Conservation (phyloP, 495 filamentous ascomycete species). For the Eremomyces bilateralis region DNA sequence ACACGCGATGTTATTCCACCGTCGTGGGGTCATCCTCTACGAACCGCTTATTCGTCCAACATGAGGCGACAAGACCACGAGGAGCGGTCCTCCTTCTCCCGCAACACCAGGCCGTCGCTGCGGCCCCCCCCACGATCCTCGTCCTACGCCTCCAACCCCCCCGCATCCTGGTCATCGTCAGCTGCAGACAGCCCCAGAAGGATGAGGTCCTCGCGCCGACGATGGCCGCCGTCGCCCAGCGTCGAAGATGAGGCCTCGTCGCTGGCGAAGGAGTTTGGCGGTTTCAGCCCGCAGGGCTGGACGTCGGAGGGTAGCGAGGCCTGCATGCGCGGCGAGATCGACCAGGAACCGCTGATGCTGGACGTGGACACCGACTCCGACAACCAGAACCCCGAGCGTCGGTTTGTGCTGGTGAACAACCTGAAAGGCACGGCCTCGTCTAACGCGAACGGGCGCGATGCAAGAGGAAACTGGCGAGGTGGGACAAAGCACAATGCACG, state of each 20-base stretch:
- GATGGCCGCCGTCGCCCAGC: constrained; percentile 17
- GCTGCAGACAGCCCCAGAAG: too few species aligned
- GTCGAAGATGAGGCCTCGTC: constrained; percentile 18
- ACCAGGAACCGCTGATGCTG: constrained; percentile 20
- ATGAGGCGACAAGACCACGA: too few species aligned
- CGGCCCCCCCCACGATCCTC: too few species aligned
- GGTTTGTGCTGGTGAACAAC: constrained; percentile 14
- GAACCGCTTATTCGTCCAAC: too few species aligned
- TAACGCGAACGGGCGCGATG: not conserved
- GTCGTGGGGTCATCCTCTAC: too few species aligned
- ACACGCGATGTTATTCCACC: too few species aligned
- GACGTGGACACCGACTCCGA: constrained; percentile 11
- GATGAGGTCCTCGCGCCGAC: too few species aligned
- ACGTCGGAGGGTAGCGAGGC: constrained; percentile 11
- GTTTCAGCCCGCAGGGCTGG: constrained; percentile 4
- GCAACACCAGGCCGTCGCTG: too few species aligned
- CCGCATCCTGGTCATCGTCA: too few species aligned
- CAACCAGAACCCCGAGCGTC: constrained; percentile 10
- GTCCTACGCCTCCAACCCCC: too few species aligned
- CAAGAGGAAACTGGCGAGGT: constrained; percentile 11
- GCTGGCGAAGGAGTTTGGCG: constrained; percentile 14
- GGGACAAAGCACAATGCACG: constrained; percentile 11
- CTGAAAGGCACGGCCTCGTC: constrained; percentile 2
- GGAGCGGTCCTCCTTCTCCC: too few species aligned
- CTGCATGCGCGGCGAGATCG: constrained; percentile 15